These are phyloP conservation scores for Pholiota adiposa DNA, from an alignment of 1,284 basidiomycete species.

Conservation along the genomic window DNA sequence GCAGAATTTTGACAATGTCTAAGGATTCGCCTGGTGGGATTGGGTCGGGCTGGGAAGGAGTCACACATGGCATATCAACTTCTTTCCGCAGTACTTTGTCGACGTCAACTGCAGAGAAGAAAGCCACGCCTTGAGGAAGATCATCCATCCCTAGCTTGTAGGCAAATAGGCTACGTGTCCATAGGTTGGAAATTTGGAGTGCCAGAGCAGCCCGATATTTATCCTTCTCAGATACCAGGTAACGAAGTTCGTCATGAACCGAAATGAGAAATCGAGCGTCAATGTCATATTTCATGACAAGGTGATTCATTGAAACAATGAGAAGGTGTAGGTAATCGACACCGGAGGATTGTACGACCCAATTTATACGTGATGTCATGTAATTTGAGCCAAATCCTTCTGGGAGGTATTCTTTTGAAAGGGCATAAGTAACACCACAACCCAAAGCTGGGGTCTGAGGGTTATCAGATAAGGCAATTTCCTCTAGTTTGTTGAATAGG, in stretches of 20 bases:
- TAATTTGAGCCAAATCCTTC: slow-evolving; percentile 72
- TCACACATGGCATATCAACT: slow-evolving; percentile 94
- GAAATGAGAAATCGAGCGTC: slow-evolving; percentile 94
- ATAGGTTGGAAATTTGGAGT: slow-evolving; percentile 93
- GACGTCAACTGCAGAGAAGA: slow-evolving; percentile 97
- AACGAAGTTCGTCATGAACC: slow-evolving; percentile 97
- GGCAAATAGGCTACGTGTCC: slow-evolving; percentile 94
- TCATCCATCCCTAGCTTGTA: slow-evolving; percentile 95
- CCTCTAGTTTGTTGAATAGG: slow-evolving; percentile 99
- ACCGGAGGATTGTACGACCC: slow-evolving; percentile 99
- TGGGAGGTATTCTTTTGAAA: slow-evolving; percentile 89
- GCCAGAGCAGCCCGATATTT: slow-evolving; percentile 90
- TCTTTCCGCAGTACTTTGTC: slow-evolving; percentile 95
- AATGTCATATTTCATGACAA: slow-evolving; percentile 84
- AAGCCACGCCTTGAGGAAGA: slow-evolving; percentile 91
- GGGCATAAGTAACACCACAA: slow-evolving; percentile 92
- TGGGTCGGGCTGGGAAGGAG: slow-evolving; percentile 86
- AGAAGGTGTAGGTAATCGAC: slow-evolving; percentile 98
- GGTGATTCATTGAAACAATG: slow-evolving; percentile 94
- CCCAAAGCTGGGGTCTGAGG: slow-evolving; percentile 94
- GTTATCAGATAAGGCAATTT: slow-evolving; percentile 87
- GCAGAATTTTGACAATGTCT: slow-evolving; percentile 72
- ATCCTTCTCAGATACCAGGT: slow-evolving; percentile 90
- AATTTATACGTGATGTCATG: slow-evolving; percentile 97
- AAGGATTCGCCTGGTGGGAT: slow-evolving; percentile 89